Base-by-base conservation (phyloP, 768 basidiomycete genomes). In the Auriculariales sp. region DNA sequence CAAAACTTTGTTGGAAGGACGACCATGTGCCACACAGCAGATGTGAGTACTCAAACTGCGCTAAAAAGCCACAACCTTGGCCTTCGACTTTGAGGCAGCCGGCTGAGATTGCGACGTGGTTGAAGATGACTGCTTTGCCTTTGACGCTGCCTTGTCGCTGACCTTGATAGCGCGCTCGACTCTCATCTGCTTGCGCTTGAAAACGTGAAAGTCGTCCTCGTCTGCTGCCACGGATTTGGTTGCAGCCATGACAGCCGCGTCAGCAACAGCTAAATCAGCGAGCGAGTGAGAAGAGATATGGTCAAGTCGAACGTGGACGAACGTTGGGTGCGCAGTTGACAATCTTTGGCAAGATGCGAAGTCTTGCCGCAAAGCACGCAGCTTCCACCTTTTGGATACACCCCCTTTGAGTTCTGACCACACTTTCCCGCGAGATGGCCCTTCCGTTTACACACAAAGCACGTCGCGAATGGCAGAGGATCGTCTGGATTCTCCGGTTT, bases 191-290 rank as follows among this genome's bases (percentile, higher is more conserved):
- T 67, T 73, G 36, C 89, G 74, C 60, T 81, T 82, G 62, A 91
- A 73, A 0, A 70, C 70, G 62, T 92, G 91, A 66, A 93, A 95
- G 61, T 95, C 93, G 59, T 97, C 93, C 62, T 97, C 93, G 60
- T 97, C 93, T 7, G 93, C 62, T 15, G 75, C 74, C 5, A 73
- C 63, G 15, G 78, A 71, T 0, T 75, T 55, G 1, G 67, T 60
- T 19, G 73, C 62, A 0, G 64, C 59, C 19, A 64, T 63, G 60
- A 44, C 27, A 10, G 39, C 39, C 22, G 22, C 22, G 39, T 69
- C 70, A 68, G 56, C 34, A 55, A 60, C 47, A 52, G 53, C 28
- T 53, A 12, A 33, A 19, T 46, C 12, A 17, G 44, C 32, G 49
- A 35, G 19, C 29, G 47, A 19, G 46, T 28, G 53, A 49, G 34